A percentile compares a stretch with the other conserved stretches of the same genome.
These are phyloP conservation scores for Gaertneriomyces sp. DNA, from an alignment of 192 early-diverging fungal genomes.

Conservation along the genomic window DNA sequence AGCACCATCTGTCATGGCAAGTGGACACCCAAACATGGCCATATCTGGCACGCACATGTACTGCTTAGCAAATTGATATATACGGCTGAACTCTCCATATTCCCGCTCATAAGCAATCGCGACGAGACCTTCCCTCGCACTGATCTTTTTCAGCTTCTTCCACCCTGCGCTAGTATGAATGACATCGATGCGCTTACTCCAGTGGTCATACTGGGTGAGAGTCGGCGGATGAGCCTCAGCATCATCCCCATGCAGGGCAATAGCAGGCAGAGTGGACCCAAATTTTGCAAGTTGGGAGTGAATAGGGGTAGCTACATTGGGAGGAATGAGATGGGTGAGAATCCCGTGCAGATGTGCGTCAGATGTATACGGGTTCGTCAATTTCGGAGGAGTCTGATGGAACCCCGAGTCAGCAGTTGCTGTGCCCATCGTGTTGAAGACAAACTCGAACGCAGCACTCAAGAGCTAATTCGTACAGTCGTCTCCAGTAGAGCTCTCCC, in stretches of 20 bases:
- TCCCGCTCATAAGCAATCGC: conserved; percentile 62
- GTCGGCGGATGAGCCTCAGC: conserved; percentile 61
- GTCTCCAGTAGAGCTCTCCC: no score
- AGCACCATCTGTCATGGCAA: conserved; percentile 76
- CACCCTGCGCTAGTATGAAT: conserved; percentile 59
- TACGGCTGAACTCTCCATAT: conserved; percentile 45
- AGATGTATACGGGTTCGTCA: conserved; percentile 34
- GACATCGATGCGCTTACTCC: conserved; percentile 62
- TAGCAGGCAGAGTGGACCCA: conserved; percentile 43
- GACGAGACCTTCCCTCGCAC: conserved; percentile 63
- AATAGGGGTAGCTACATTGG: conserved; percentile 40
- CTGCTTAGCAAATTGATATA: conserved; percentile 68
- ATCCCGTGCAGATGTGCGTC: conserved; percentile 49
- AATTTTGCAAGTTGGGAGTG: conserved; percentile 42
- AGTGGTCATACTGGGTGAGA: conserved; percentile 66
- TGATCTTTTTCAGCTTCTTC: conserved; percentile 56
- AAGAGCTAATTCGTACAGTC: no score
- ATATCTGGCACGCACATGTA: conserved; percentile 47
- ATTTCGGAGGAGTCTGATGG: conserved; percentile 22
- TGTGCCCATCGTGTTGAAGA: not conserved
- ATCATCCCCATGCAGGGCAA: conserved; percentile 43
- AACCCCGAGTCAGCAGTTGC: conserved; percentile 26
- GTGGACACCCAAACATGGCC: conserved; percentile 64
- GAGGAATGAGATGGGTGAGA: conserved; percentile 48
- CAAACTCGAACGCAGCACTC: no score